Evolutionary conservation across 441 rosid genomes (phyloP).

Genomic region (Viola pubescens): DNA sequence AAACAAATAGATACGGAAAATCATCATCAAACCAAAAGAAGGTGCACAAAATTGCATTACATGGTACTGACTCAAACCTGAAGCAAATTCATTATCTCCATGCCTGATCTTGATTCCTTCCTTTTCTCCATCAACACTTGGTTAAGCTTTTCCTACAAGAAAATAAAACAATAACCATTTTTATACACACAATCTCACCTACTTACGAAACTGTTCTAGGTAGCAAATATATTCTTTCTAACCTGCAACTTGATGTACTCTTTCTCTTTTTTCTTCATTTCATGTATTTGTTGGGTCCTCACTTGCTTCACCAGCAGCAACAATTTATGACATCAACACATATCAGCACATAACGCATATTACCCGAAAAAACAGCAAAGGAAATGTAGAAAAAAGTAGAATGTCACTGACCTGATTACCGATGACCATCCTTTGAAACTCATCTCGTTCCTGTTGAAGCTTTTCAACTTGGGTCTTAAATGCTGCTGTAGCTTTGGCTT

Average conservation of each 20-base stretch:
- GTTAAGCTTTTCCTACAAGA: conserved; percentile 75
- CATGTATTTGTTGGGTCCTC: conserved; percentile 94
- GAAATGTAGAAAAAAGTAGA: conserved; percentile 3
- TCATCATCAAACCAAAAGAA: conserved; percentile 1
- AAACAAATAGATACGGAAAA: conserved; percentile 8
- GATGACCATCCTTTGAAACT: conserved; percentile 95
- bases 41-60: background rate
- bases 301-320: conserved; percentile 61
- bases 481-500: conserved; percentile 84
- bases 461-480: conserved; percentile 90
- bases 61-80: conserved; percentile 38
- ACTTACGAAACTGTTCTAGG: background rate
- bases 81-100: conserved; percentile 97
- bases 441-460: conserved; percentile 94
- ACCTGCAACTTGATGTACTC: conserved; percentile 97
- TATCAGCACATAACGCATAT: conserved; percentile 16
- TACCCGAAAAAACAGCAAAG: background rate
- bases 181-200: background rate
- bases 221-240: background rate
- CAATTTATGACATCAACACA: conserved; percentile 15
- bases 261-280: conserved; percentile 97
- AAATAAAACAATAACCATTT: background rate
- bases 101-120: conserved; percentile 95
- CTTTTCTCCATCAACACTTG: conserved; percentile 95
- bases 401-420: conserved; percentile 78